Evolutionary conservation across 2,329 filamentous ascomycete genomes (phyloP).

Genomic region (Orbilia ellipsospora): DNA sequence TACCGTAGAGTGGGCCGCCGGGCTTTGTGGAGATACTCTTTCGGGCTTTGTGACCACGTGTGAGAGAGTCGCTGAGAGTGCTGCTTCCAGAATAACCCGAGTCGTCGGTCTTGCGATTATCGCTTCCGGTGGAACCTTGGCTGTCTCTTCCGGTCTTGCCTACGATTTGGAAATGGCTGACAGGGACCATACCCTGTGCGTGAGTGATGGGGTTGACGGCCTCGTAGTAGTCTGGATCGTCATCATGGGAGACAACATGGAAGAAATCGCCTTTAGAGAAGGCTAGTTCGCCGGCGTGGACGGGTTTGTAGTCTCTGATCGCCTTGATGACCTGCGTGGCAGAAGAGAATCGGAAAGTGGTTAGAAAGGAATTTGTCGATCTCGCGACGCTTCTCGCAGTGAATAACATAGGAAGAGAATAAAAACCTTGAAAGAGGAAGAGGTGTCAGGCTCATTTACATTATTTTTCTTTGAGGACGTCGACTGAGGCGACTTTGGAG

Average conservation of each 20-base stretch:
- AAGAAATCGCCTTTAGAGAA: slow-evolving; percentile 98
- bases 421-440: neutral
- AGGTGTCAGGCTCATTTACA: slow-evolving; percentile 46
- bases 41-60: slow-evolving; percentile 55
- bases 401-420: neutral
- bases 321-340: slow-evolving; percentile 88
- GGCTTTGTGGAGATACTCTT: slow-evolving; percentile 62
- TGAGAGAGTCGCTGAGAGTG: slow-evolving; percentile 61
- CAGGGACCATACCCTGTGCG: slow-evolving; percentile 90
- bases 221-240: slow-evolving; percentile 97
- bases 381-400: too few relatives aligned
- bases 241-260: slow-evolving; percentile 94
- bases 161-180: slow-evolving; percentile 90
- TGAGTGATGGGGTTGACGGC: slow-evolving; percentile 93
- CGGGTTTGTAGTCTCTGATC: slow-evolving; percentile 88
- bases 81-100: slow-evolving; percentile 79
- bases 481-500: slow-evolving; percentile 84
- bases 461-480: slow-evolving; percentile 92
- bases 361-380: slow-evolving; percentile 15
- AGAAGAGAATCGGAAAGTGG: neutral
- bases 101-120: slow-evolving; percentile 74
- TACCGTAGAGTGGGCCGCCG: slow-evolving; percentile 93
- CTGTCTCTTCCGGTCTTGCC: slow-evolving; percentile 93
- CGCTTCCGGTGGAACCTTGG: slow-evolving; percentile 71
- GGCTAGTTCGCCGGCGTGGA: slow-evolving; percentile 80